Percentiles rank a stretch among this genome's conserved stretches.
These are phyloP conservation scores for Eucalyptus dawsonii DNA, from an alignment of 345 rosid species.

Conservation along the genomic window DNA sequence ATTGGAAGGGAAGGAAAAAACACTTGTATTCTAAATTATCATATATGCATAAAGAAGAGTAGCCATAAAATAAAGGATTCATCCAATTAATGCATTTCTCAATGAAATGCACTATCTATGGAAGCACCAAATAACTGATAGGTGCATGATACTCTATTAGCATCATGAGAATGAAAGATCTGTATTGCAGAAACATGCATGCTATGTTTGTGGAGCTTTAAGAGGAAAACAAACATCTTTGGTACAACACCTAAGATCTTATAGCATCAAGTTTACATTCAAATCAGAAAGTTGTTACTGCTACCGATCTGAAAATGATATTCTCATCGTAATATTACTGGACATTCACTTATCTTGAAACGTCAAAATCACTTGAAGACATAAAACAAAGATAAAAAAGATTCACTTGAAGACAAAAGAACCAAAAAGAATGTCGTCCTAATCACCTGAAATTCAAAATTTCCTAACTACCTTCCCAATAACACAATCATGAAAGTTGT, in stretches of 20 bases:
- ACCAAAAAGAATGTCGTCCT: background rate
- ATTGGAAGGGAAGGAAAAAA: background rate
- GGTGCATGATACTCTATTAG: background rate
- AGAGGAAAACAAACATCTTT: background rate
- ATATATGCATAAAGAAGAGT: background rate
- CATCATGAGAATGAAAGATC: background rate
- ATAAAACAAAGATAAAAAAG: background rate
- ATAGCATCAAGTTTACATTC: background rate
- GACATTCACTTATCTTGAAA: background rate
- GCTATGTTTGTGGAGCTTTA: background rate
- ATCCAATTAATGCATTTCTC: background rate
- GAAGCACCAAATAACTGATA: background rate
- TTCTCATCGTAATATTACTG: background rate
- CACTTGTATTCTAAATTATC: background rate
- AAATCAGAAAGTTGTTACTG: background rate
- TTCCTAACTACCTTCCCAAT: background rate
- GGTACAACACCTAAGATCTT: background rate
- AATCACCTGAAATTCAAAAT: background rate
- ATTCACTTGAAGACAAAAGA: background rate
- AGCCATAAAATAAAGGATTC: background rate
- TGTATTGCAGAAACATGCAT: background rate
- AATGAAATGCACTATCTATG: background rate
- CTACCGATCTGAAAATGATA: background rate
- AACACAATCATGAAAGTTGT: background rate
- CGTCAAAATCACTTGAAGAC: background rate